Evolutionary conservation across 495 filamentous ascomycete genomes (phyloP), one percentile per base, ranked within the genome.

Genomic region (Podospora tetraspora): DNA sequence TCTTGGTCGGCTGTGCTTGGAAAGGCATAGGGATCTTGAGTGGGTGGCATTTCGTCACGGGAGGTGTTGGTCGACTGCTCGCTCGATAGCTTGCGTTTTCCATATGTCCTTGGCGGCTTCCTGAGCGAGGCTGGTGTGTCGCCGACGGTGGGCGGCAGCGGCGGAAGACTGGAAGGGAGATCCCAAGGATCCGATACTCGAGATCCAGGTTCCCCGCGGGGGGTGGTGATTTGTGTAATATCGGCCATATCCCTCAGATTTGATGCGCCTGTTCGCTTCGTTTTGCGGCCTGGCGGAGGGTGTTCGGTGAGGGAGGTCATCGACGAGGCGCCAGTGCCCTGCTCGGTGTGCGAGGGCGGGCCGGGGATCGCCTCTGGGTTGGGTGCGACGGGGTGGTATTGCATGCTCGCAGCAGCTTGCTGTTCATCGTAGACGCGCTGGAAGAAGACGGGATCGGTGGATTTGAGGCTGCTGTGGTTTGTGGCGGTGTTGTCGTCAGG

Each of bases 381-480:
- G 19, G n/a, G 62, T 11, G 23, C 3, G 62, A 32, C 12, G 1
- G 57, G 37, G 30, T 65, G 19, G 62, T 64, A 29, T 10, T 32
- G n/a, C n/a, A n/a, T 25, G 64, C 29, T 24, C 9, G 34, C 62
- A 19, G 56, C 63, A 29, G 69, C 71, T 19, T 70, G 57, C 56
- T 75, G 73, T 30, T 71, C 66, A 5, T 77, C 69, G 37, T 76
- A 74, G 24, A 77, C 61, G 52, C 70, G 73, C 59, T 73, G 67
- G 56, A 77, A 75, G 30, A 74, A 72, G 8, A 69, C 70, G n/a
- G 70, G 65, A n/a, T 77, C 74, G 0, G 75, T 77, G 56, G 73
- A 75, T 25, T 66, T 65, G 24, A 68, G 71, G 69, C 73, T 68
- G 13, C 32, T 64, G 66, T 66, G 5, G 19, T 30, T 56, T 19